A percentile compares a stretch with the other conserved stretches of the same genome.
Evolutionary conservation across 2,329 filamentous ascomycete genomes (phyloP).

Genomic region (Colletotrichum gloeosporioides): DNA sequence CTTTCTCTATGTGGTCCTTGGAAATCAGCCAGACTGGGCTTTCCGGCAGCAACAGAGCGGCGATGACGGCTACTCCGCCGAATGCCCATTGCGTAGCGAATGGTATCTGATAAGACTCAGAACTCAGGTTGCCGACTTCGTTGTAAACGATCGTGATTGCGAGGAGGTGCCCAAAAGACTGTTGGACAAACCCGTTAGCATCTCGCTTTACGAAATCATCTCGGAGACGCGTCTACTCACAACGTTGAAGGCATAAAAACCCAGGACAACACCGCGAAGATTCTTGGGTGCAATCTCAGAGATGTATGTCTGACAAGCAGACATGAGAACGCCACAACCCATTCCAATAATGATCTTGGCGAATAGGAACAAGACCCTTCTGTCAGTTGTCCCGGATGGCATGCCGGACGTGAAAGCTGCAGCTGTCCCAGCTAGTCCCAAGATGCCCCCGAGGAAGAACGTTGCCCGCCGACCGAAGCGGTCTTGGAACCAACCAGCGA

Average conservation of each 20-base stretch:
- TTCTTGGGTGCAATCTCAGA: conserved; percentile 3
- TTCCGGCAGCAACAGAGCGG: background rate
- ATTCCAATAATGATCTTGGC: conserved; percentile 3
- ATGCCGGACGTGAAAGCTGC: background rate
- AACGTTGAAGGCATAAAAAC: background rate
- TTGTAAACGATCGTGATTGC: background rate
- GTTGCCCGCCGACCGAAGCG: background rate
- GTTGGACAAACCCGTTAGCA: rapidly evolving
- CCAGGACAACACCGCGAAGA: background rate
- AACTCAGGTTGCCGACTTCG: background rate
- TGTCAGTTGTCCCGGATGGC: background rate
- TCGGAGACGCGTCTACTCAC: background rate
- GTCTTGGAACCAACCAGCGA: background rate
- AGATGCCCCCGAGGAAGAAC: background rate
- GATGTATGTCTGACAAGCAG: background rate
- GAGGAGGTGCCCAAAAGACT: background rate
- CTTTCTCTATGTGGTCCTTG: background rate
- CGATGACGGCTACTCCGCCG: background rate
- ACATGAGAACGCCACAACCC: background rate
- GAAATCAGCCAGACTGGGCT: background rate
- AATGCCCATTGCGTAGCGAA: conserved; percentile 9
- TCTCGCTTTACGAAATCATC: background rate
- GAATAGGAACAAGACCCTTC: background rate
- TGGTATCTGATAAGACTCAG: background rate
- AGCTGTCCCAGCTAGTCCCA: background rate